phyloP scores from a whole-genome alignment of 768 basidiomycete species.

The Baorangia bicolor region DNA sequence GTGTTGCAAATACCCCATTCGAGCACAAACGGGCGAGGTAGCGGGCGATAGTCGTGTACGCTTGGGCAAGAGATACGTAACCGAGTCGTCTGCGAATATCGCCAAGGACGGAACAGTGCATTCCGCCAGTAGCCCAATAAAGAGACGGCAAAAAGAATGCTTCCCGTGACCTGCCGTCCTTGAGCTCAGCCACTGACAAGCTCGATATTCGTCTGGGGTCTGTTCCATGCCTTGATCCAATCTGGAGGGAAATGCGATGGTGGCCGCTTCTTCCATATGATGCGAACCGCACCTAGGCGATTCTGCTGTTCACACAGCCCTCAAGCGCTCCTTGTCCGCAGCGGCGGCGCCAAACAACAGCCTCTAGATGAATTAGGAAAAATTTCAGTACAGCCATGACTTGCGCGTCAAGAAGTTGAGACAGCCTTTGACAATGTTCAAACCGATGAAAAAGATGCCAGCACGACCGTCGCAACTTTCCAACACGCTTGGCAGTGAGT shows the following conservation, averaged over 20 bases:
- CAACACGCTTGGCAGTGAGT: background rate
- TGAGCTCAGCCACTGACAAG: background rate
- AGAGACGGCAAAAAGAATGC: background rate
- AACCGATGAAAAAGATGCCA: background rate
- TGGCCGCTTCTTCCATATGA: conserved; percentile 1
- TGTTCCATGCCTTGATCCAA: background rate
- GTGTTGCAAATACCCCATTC: background rate
- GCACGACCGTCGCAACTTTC: background rate
- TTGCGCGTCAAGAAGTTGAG: background rate
- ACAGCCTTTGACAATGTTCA: background rate
- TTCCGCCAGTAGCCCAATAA: no score
- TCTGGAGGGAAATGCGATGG: background rate
- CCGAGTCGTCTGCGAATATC: no score
- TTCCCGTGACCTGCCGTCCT: background rate
- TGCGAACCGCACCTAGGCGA: background rate
- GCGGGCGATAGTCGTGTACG: background rate
- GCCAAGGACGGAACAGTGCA: no score
- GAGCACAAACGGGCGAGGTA: background rate
- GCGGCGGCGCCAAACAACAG: background rate
- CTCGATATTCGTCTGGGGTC: background rate
- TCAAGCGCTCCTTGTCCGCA: background rate
- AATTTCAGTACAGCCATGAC: conserved; percentile 1
- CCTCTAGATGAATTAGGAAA: background rate
- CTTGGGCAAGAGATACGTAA: no score
- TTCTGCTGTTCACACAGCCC: conserved; percentile 2